Base-by-base conservation (phyloP, 306 rosid species). In the Gynostemma pentaphyllum region DNA sequence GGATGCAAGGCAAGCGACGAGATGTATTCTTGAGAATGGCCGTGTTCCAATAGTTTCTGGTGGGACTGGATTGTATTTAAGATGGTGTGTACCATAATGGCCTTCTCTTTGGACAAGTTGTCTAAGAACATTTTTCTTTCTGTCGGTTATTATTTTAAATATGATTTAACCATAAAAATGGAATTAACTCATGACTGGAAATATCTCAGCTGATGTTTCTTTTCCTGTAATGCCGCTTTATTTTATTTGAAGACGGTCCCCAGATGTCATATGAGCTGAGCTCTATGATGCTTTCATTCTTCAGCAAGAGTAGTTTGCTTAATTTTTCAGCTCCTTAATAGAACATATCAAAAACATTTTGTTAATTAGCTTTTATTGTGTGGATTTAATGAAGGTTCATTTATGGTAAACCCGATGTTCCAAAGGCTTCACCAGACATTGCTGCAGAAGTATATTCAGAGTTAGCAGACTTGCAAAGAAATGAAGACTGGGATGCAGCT, bases 331-430 rank as follows among this genome's bases (percentile, higher is more conserved):
- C 64, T 21, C 5, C 4, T 6, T 10, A 55, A 32, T 55, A 55
- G 27, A 36, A 34, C 47, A 36, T 37, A 21, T 12, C 1, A 19
- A 36, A 59, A 37, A 37, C 30, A 59, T 11, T 59, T 36, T 36
- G 12, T 56, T 34, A 59, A 59, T 12, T 11, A 57, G 4, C 47
- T 37, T 59, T 59, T 36, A 11, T 56, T 18, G 64, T 21, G 64
- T 1, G 45, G 16, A 21, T 60, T 28, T 62, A 46, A 66, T 69
- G 74, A 71, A 91, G 96, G 98, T 81, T 77, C 70, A 78, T 82
- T 39, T 92, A 92, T 70, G 96, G 98, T 54, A 92, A 88, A 75
- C 98, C 98, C 68, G 87, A 88, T 56, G 98, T 92, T 34, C 98
- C 96, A 53, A 85, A 74, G 75, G 86, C 98, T 28, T 82, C 88